Percentiles rank a stretch among this genome's conserved stretches.
Conservation (phyloP, 2,329 filamentous ascomycete genomes). For the Ophiostoma himal-ulmi region DNA sequence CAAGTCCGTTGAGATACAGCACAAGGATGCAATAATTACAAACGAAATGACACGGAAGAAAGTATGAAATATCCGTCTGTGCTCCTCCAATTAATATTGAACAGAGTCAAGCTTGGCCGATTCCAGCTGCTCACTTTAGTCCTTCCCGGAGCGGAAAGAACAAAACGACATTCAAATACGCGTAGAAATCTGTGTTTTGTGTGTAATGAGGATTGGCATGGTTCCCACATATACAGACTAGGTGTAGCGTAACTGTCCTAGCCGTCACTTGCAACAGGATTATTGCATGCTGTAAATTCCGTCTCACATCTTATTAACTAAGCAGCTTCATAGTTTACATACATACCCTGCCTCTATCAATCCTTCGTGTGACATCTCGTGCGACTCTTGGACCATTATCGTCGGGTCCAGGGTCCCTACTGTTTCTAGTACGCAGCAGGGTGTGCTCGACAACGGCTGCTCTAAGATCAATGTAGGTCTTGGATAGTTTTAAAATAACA, state of each 20-base stretch:
- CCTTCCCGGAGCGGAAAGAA: not conserved
- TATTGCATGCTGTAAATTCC: not conserved
- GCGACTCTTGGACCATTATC: not conserved
- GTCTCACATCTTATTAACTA: not conserved
- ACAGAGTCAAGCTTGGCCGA: not conserved
- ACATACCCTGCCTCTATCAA: not conserved
- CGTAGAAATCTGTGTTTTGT: not conserved
- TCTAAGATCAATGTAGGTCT: not conserved
- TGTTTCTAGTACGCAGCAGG: not conserved
- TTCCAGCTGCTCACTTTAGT: not conserved
- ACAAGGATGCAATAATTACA: not conserved
- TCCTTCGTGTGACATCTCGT: not conserved
- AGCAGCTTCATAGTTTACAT: not conserved
- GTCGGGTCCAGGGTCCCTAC: not conserved
- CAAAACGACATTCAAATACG: not conserved
- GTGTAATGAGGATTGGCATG: constrained; percentile 18
- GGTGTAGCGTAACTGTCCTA: not conserved
- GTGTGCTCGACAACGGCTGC: not conserved
- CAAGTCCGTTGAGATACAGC: constrained; percentile 1
- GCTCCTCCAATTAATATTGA: not conserved
- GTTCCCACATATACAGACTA: not conserved
- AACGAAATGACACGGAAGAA: not conserved
- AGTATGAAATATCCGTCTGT: not conserved
- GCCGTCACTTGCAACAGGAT: not conserved
- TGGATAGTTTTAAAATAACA: not conserved